Base-by-base conservation (phyloP, 768 basidiomycete species). In the Suillus lakei region DNA sequence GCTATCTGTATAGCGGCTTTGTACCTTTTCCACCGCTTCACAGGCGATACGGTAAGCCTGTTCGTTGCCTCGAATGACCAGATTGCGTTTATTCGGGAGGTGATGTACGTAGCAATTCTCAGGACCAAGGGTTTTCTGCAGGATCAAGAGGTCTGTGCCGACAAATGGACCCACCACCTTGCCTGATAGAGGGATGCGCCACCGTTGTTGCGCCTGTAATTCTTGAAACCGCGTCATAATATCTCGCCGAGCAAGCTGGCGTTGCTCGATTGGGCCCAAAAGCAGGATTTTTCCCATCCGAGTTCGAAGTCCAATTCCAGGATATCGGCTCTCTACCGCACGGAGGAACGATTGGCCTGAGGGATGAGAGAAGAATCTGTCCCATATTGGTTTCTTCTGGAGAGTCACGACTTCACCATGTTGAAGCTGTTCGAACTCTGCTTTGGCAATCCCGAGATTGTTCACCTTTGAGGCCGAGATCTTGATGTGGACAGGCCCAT, bases 361-460 rank as follows among this genome's bases (percentile, higher is more conserved):
- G 0, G 68, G 64, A 5, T 79, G 67, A 26, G 71, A 71, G 66
- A 94, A 89, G 74, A 86, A 92, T 4, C 81, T 77, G 65, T 93
- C 88, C 91, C 91, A 94, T 9, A 85, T 77, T 2, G 81, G 76
- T 46, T 84, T 83, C 34, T 83, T 85, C 53, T 86, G 81, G 21
- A 83, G 69, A 32, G 76, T 80, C 39, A 91, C 73, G 3, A 83
- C 76, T 67, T 93, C 89, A 1, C 92, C 91, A 3, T 81, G 84
- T 0, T 90, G 71, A 13, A 89, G 77, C n/a, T 80, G 80, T 70
- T 91, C 90, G 26, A 92, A 81, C 66, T 87, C 81, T 3, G 78
- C 72, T 69, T 91, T 92, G 61, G 91, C 80, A 46, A 73, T 74
- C 0, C 85, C 84, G 2, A 94, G 72, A 8, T 84, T 76, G 61